These are phyloP conservation scores for Nicotiana sylvestris DNA, from an alignment of 257 asterid genomes.

Conservation along the genomic window DNA sequence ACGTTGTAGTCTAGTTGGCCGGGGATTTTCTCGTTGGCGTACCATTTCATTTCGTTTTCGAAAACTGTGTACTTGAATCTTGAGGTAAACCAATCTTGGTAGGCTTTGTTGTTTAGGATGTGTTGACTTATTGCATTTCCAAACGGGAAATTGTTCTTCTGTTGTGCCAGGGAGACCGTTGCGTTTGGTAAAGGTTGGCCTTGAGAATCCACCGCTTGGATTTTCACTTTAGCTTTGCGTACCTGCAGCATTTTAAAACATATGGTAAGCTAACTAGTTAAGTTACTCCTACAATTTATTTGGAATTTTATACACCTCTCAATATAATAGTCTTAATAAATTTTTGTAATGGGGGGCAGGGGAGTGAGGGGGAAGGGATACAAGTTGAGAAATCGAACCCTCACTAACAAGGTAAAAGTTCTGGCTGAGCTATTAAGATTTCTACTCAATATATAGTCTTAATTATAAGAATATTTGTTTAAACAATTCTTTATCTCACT, in stretches of 20 bases:
- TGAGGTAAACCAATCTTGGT: constrained; percentile 52
- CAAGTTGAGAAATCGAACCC: too few relatives aligned
- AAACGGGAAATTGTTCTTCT: constrained; percentile 22
- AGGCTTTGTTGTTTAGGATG: constrained; percentile 39
- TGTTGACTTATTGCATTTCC: constrained; percentile 50
- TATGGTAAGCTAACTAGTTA: too few relatives aligned
- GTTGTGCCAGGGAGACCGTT: constrained; percentile 30
- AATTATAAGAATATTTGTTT: too few relatives aligned
- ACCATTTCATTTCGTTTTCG: constrained; percentile 74
- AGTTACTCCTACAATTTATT: too few relatives aligned
- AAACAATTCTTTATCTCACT: too few relatives aligned
- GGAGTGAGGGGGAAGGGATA: too few relatives aligned
- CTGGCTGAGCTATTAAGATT: too few relatives aligned
- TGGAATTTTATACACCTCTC: too few relatives aligned
- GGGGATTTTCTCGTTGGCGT: constrained; percentile 26
- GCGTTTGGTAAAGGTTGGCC: constrained; percentile 52
- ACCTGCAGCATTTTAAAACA: constrained; percentile 18
- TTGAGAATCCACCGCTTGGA: constrained; percentile 46
- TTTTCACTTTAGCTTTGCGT: constrained; percentile 48
- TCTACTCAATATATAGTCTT: too few relatives aligned
- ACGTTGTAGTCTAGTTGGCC: constrained; percentile 36
- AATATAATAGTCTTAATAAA: too few relatives aligned
- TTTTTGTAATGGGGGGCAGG: too few relatives aligned
- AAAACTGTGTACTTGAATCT: constrained; percentile 61
- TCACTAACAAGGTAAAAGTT: too few relatives aligned